Base-by-base conservation (phyloP, 352 stramenopile genomes). In the Pythium dissotocum region DNA sequence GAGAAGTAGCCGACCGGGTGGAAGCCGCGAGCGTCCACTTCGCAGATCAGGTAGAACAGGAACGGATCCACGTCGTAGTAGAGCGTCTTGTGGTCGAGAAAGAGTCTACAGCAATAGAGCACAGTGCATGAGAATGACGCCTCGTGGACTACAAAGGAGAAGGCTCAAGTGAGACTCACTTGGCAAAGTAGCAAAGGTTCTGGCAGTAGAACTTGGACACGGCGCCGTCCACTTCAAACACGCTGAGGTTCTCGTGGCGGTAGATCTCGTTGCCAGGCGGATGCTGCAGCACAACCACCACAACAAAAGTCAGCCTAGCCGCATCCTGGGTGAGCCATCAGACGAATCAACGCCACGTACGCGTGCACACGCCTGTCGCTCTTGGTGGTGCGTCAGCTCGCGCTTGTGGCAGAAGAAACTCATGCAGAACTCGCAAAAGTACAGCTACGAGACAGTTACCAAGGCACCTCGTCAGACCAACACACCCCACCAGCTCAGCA, bases 41-140 rank as follows among this genome's bases (percentile, higher is more conserved):
- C 91, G 60, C 95, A 99, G 48, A 99, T 85, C 24, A 99, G 87
- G 79, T 99, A 99, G 83, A 99, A 99, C 33, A 98, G 89, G 76
- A 99, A 99, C 35, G 98, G 98, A 70, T 99, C 97, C 4, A 99
- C 98, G 69, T 99, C 98, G 82, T 99, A 99, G 81, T 99, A 99
- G 16, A 99, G 83, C 42, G 98, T 99, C 81, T 99, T 99, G 87
- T 99, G 97, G 82, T 99, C 98, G 44, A 99, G 77, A 72, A 99
- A 99, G 24, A 99, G 82, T 42, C 82, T 90, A 30, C 24, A 33
- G 2, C 2, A 9, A 8, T 2, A 21, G 10, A 1, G 42, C 1
- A 26, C 6, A 35, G 33, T 24, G 21, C 21, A 24, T 24, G 21
- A 24, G 21, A 24, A 24, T 24, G 21, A 24, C 21, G 21, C 21